These are phyloP conservation scores for Roridomyces roridus DNA, from an alignment of 768 basidiomycete genomes.

Conservation along the genomic window DNA sequence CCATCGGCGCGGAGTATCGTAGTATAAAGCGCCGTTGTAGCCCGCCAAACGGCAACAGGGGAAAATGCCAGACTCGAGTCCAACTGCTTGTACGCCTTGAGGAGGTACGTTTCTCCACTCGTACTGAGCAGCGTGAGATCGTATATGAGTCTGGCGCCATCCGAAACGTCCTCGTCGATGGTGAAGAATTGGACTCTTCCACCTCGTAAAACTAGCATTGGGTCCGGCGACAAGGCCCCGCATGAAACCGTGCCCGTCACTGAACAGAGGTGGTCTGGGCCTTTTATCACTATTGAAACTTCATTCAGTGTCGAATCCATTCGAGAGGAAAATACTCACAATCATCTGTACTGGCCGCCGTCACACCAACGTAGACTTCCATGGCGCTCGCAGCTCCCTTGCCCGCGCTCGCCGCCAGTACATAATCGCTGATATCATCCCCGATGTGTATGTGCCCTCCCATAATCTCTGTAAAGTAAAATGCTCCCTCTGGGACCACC, in stretches of 20 bases:
- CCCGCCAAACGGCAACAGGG: slow-evolving; percentile 16
- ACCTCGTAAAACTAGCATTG: slow-evolving; percentile 21
- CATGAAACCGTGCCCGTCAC: slow-evolving; percentile 25
- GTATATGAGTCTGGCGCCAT: slow-evolving; percentile 16
- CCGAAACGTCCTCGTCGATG: slow-evolving; percentile 14
- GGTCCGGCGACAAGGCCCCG: slow-evolving; percentile 17
- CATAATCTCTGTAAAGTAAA: slow-evolving; percentile 27
- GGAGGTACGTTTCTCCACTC: slow-evolving; percentile 16
- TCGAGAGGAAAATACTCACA: not conserved
- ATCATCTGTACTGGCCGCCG: slow-evolving; percentile 7
- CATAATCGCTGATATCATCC: slow-evolving; percentile 21
- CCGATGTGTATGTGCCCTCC: slow-evolving; percentile 22
- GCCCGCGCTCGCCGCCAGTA: slow-evolving; percentile 18
- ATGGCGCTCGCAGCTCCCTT: slow-evolving; percentile 18
- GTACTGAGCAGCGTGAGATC: slow-evolving; percentile 21
- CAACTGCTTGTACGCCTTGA: slow-evolving; percentile 23
- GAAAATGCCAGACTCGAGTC: slow-evolving; percentile 17
- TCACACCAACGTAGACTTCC: slow-evolving; percentile 17
- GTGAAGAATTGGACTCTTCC: slow-evolving; percentile 22
- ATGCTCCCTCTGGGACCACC: not conserved
- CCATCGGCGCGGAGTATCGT: slow-evolving; percentile 16
- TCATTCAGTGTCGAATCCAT: not conserved
- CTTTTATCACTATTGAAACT: slow-evolving; percentile 11
- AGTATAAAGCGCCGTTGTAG: slow-evolving; percentile 22
- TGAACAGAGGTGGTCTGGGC: slow-evolving; percentile 13